These are phyloP conservation scores for Knufia petricola DNA, from an alignment of 2,329 filamentous ascomycete genomes.

Conservation along the genomic window DNA sequence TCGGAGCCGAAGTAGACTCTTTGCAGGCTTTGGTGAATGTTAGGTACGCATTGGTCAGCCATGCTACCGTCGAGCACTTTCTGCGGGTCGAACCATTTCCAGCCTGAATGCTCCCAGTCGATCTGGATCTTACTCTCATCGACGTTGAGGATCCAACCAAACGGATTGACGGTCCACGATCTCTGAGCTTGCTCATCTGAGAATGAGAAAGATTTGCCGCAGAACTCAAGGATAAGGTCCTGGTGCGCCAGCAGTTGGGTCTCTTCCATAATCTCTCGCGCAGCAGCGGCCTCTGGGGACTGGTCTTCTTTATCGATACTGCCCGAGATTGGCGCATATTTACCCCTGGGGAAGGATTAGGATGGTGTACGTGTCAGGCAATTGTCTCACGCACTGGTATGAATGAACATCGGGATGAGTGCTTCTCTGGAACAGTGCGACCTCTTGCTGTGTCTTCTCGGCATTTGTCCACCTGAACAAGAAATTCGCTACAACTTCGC, in stretches of 20 bases:
- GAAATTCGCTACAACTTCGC: constrained; percentile 37
- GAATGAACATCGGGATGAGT: constrained; percentile 43
- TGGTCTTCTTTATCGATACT: constrained; percentile 47
- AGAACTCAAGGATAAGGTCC: constrained; percentile 43
- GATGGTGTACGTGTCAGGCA: background rate
- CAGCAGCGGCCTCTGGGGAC: constrained; percentile 47
- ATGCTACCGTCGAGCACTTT: constrained; percentile 30
- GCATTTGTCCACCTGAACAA: constrained; percentile 28
- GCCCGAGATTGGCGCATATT: constrained; percentile 54
- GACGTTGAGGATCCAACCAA: constrained; percentile 35
- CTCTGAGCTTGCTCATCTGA: constrained; percentile 43
- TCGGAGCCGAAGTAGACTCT: constrained; percentile 52
- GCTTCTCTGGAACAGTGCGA: constrained; percentile 56
- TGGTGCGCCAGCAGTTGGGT: constrained; percentile 42
- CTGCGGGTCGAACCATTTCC: constrained; percentile 48
- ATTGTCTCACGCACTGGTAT: constrained; percentile 43
- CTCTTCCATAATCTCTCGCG: constrained; percentile 55
- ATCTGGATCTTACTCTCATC: constrained; percentile 31
- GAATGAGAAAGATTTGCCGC: constrained; percentile 52
- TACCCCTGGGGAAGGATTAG: constrained; percentile 33
- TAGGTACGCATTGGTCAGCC: constrained; percentile 46
- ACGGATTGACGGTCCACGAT: constrained; percentile 55
- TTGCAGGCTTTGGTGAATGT: constrained; percentile 47
- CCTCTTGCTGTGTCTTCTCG: constrained; percentile 26
- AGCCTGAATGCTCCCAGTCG: constrained; percentile 55